Percentiles rank a stretch among this genome's conserved stretches.
Evolutionary conservation across 1,284 basidiomycete genomes (phyloP).

Genomic region (Thelephora terrestris): DNA sequence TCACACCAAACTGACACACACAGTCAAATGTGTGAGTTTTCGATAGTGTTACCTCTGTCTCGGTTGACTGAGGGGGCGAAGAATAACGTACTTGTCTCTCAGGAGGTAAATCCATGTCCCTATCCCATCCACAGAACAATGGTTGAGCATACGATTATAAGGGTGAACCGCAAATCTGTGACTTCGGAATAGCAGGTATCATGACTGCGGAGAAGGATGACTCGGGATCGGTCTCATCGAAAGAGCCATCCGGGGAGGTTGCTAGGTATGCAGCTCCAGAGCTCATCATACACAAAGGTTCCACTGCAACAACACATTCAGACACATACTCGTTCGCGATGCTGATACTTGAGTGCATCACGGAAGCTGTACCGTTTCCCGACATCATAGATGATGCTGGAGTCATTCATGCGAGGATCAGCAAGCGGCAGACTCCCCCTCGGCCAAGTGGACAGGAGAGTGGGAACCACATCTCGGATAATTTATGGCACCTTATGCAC

Average conservation of each 20-base stretch:
- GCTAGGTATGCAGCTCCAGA: constrained; percentile 52
- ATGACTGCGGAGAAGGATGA: constrained; percentile 45
- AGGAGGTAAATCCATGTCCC: constrained; percentile 14
- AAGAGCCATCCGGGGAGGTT: constrained; percentile 33
- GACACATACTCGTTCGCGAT: constrained; percentile 51
- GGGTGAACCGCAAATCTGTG: constrained; percentile 43
- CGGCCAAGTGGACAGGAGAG: constrained; percentile 26
- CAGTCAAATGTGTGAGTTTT: constrained; percentile 48
- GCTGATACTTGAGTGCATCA: constrained; percentile 44
- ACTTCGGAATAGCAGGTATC: constrained; percentile 53
- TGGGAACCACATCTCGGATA: constrained; percentile 30
- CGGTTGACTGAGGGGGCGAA: constrained; percentile 13
- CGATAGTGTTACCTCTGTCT: not conserved
- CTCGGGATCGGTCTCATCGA: constrained; percentile 30
- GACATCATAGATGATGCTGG: constrained; percentile 34
- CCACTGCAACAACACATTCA: constrained; percentile 29
- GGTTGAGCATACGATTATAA: constrained; percentile 13
- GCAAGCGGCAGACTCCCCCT: constrained; percentile 25
- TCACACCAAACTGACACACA: too few relatives aligned
- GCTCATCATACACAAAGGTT: constrained; percentile 30
- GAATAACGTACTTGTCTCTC: constrained; percentile 46
- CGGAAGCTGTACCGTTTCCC: constrained; percentile 36
- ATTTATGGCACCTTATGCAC: constrained; percentile 33
- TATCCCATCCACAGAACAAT: not conserved
- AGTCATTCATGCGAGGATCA: constrained; percentile 34